phyloP scores from a whole-genome alignment of 805 yeast genomes.

The Brettanomyces sp. region DNA sequence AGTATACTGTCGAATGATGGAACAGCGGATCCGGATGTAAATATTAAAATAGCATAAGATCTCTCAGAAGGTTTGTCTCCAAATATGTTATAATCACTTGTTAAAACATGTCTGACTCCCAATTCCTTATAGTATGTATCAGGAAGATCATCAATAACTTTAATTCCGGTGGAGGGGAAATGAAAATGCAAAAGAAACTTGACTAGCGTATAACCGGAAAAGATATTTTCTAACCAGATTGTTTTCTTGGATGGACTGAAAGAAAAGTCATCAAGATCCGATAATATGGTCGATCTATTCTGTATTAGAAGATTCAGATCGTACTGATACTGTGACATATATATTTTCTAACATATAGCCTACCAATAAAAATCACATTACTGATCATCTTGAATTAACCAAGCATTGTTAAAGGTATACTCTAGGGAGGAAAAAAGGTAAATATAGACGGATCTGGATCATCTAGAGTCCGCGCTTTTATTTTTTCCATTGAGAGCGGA shows the following conservation, averaged over 20 bases:
- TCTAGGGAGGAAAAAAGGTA: no score
- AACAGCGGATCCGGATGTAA: not conserved
- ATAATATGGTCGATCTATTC: not conserved
- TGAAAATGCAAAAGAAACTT: not conserved
- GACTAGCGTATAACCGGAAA: not conserved
- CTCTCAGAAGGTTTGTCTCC: not conserved
- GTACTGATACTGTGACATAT: no score
- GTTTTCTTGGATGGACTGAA: no score
- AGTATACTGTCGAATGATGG: not conserved
- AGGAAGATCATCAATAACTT: constrained; percentile 1
- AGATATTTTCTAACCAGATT: not conserved
- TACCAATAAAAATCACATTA: no score
- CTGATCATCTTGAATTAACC: no score
- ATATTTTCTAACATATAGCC: no score
- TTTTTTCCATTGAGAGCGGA: no score
- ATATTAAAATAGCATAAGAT: not conserved
- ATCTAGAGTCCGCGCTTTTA: no score
- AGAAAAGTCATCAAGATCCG: not conserved
- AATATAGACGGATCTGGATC: no score
- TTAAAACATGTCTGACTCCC: not conserved
- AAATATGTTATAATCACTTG: not conserved
- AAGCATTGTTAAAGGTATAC: no score
- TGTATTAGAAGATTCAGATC: not conserved
- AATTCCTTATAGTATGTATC: not conserved
- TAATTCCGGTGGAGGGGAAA: not conserved